Evolutionary conservation across 2,329 filamentous ascomycete genomes (phyloP), one percentile per base, ranked within the genome.

Genomic region (Pseudogymnoascus sp.): DNA sequence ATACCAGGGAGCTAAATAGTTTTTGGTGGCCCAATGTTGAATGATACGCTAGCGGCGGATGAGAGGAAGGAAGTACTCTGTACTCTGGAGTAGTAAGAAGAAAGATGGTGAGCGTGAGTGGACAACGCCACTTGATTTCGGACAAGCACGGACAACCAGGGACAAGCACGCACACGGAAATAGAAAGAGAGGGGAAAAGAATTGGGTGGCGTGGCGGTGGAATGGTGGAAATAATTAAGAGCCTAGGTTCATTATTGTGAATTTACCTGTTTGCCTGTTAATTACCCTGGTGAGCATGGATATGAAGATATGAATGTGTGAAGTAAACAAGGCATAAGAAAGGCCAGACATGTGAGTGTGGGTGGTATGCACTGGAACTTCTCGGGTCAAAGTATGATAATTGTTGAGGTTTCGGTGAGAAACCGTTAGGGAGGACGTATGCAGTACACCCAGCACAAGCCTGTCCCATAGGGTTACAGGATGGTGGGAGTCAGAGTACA

Each of bases 401-500:
- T 56, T 56, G 50, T 56, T 56, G 50, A 56, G 50, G 50, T 56
- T 56, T 56, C 50, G 50, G 50, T 56, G 50, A 56, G 50, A 11
- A 56, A 19, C 7, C 28, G 5, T 11, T 10, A 11, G 7, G 3
- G 6, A 35, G 16, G 50, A 33, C 50, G 50, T 33, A 35, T 56
- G 28, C 28, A 16, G 50, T 53, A 53, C 46, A 6, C n/a, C 24
- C 7, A 28, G 26, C 26, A 28, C 14, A 53, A 11, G 6, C 26
- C n/a, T 19, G 24, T 31, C 26, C n/a, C 46, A 19, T 31, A 56
- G 50, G 46, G 50, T 56, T 56, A 6, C 28, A 33, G 50, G 50
- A 12, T 56, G n/a, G 50, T 33, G n/a, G 50, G 26, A 56, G 50
- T 56, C 28, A 33, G 10, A 2, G 28, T 56, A 56, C 50, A 11